These are phyloP conservation scores for Glebionis coronaria DNA, from an alignment of 129 eudicot genomes.

Conservation along the genomic window DNA sequence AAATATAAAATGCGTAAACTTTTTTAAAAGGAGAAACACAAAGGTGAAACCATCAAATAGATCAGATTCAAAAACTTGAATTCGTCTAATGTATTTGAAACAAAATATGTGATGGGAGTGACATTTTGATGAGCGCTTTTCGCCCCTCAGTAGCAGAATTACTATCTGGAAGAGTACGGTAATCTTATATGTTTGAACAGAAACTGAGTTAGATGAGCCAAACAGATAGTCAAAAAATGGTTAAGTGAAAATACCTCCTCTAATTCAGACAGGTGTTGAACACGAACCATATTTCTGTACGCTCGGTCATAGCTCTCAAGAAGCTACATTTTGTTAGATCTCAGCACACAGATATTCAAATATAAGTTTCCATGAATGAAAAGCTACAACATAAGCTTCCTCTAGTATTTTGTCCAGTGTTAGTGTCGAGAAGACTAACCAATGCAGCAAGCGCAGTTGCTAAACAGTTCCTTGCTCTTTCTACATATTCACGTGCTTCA, in stretches of 20 bases:
- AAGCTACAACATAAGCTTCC: not conserved
- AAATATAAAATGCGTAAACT: too few relatives aligned
- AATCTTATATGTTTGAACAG: slow-evolving; percentile 23
- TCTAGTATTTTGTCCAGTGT: too few relatives aligned
- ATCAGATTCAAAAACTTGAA: too few relatives aligned
- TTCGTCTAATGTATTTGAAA: too few relatives aligned
- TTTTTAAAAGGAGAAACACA: too few relatives aligned
- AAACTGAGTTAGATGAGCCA: slow-evolving; percentile 12
- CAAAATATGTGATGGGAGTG: too few relatives aligned
- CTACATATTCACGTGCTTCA: slow-evolving; percentile 89
- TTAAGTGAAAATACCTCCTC: slow-evolving; percentile 68
- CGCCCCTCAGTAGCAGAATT: slow-evolving; percentile 85
- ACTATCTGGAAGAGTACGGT: slow-evolving; percentile 81
- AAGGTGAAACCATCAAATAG: too few relatives aligned
- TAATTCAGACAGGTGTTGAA: slow-evolving; percentile 91
- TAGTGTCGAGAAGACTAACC: slow-evolving; percentile 43
- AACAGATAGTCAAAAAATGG: slow-evolving; percentile 1
- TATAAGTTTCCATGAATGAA: slow-evolving; percentile 5
- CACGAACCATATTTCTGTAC: slow-evolving; percentile 94
- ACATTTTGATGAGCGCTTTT: slow-evolving; percentile 76
- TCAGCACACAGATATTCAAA: not conserved
- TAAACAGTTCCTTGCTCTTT: slow-evolving; percentile 89
- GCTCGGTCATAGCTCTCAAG: slow-evolving; percentile 99
- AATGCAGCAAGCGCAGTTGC: slow-evolving; percentile 93
- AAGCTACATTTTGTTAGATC: slow-evolving; percentile 43